Base-by-base conservation (phyloP, 306 rosid species). In the Begonia loranthoides region DNA sequence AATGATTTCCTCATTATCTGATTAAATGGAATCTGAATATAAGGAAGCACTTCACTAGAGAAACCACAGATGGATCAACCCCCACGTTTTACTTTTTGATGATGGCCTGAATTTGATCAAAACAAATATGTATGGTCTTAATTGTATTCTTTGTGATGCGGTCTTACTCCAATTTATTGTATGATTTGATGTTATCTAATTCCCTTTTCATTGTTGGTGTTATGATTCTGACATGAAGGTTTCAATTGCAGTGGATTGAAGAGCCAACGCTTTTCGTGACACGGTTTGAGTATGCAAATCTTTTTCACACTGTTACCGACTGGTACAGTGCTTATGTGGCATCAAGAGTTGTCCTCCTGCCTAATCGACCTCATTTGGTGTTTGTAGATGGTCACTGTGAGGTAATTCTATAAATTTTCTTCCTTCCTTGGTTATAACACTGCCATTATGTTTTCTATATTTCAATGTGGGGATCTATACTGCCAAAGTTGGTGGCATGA, bases 261-360 rank as follows among this genome's bases (percentile, higher is more conserved):
- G 97, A 85, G 64, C 95, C 97, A 19, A 81, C 95, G 8, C 85
- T 90, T 63, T 50, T 90, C 68, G 87, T 85, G 70, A 90, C 97
- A 22, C 87, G 97, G 34, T 90, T 79, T 28, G 97, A 90, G 74
- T 90, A 90, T 65, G 97, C 97, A 10, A 90, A 90, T 71, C 83
- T 90, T 57, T 90, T 90, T 64, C 97, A 90, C 77, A 90, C 95
- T 2, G 51, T 85, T 55, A 85, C 97, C 0, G 97, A 90, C 66
- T 90, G 97, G 97, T 90, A 85, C 64, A 90, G 92, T 58, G 92
- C 92, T 13, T 90, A 90, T 58, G 97, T 82, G 43, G 68, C 92
- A 72, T 85, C 97, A 34, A 80, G 95, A 65, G 95, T 90, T 41
- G 64, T 78, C 15, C 85, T 73, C 67, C 63, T 90, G 65, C 94